These are phyloP conservation scores for Mycena latifolia DNA, from an alignment of 768 basidiomycete species.

Conservation along the genomic window DNA sequence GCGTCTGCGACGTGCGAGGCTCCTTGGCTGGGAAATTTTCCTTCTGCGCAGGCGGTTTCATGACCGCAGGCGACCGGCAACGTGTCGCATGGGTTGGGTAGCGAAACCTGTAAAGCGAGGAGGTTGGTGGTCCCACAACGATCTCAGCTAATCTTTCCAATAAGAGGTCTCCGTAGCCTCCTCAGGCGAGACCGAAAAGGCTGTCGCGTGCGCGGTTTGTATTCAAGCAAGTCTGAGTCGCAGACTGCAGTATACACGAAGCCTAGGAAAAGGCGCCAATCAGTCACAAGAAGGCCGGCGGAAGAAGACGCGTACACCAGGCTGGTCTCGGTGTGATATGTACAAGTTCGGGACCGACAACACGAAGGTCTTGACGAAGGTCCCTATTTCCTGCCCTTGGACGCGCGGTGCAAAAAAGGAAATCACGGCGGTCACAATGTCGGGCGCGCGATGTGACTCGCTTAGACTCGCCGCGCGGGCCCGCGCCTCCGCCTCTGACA, in stretches of 20 bases:
- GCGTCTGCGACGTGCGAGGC: slow-evolving; percentile 3
- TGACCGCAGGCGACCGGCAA: slow-evolving; percentile 20
- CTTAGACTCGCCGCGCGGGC: not conserved
- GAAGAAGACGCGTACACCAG: slow-evolving; percentile 7
- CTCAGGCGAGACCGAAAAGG: not conserved
- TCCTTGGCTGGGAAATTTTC: slow-evolving; percentile 26
- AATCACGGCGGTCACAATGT: not conserved
- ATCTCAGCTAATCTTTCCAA: not conserved
- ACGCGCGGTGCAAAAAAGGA: slow-evolving; percentile 15
- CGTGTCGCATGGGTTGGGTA: slow-evolving; percentile 20
- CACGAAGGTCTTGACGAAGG: not conserved
- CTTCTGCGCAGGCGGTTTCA: slow-evolving; percentile 35
- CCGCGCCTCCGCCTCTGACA: too few relatives aligned
- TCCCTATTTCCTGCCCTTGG: slow-evolving; percentile 10
- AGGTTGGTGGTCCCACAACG: slow-evolving; percentile 3
- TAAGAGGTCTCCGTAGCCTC: not conserved
- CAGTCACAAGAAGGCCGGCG: not conserved
- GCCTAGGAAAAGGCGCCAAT: slow-evolving; percentile 4
- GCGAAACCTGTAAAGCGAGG: not conserved
- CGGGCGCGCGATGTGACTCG: not conserved
- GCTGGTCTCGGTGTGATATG: slow-evolving; percentile 13
- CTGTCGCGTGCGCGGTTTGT: not conserved
- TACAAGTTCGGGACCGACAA: slow-evolving; percentile 12
- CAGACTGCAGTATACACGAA: slow-evolving; percentile 9
- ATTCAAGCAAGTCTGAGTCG: not conserved